Evolutionary conservation across 768 basidiomycete genomes (phyloP).

Genomic region (Trametes elegans): DNA sequence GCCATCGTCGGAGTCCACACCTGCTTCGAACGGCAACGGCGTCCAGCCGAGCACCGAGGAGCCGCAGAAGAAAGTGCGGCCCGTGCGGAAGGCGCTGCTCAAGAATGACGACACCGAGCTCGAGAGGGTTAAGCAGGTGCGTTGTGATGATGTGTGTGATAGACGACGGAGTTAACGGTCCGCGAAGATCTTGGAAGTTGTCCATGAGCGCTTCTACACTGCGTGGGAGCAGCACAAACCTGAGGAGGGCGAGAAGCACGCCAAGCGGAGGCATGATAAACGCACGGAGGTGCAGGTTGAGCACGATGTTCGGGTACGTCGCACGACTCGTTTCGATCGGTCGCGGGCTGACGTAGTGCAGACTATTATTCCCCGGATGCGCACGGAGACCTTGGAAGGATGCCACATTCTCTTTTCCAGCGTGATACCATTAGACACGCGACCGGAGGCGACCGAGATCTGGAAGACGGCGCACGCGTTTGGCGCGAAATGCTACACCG

Average conservation of each 20-base stretch:
- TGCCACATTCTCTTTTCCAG: conserved; percentile 90
- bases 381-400: conserved; percentile 72
- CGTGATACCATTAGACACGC: conserved; percentile 86
- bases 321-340: neutral
- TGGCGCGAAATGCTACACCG: conserved; percentile 77
- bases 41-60: neutral
- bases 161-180: neutral
- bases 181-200: conserved; percentile 73
- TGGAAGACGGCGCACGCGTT: conserved; percentile 88
- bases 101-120: conserved; percentile 89
- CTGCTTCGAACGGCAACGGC: neutral
- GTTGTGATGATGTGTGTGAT: conserved; percentile 11
- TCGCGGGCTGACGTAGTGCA: conserved; percentile 31
- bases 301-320: conserved; percentile 80
- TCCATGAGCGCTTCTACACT: conserved; percentile 75
- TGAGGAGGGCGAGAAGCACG: conserved; percentile 26
- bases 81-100: conserved; percentile 67
- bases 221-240: conserved; percentile 50
- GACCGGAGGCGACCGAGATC: conserved; percentile 75
- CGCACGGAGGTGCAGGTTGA: conserved; percentile 26
- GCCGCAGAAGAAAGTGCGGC: conserved; percentile 37
- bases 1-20: neutral
- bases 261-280: conserved; percentile 32
- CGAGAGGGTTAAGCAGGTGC: conserved; percentile 68
- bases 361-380: conserved; percentile 84